phyloP scores from a whole-genome alignment of 169 alveolate species.

The Haemoproteus tartakovskyi region DNA sequence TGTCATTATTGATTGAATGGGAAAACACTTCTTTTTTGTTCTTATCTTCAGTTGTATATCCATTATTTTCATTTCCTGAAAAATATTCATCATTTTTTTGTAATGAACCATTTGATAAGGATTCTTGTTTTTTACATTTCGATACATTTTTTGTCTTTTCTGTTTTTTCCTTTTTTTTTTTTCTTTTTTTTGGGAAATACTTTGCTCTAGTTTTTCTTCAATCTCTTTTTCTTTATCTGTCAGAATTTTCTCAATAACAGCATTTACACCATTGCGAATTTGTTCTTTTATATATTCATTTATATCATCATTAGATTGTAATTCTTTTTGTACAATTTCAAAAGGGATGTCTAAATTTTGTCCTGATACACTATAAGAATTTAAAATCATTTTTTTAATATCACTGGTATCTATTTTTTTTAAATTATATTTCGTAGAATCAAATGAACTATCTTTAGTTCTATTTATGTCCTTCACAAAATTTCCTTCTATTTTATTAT shows the following conservation, averaged over 20 bases:
- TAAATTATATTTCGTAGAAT: conserved; percentile 10
- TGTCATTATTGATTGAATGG: too few species aligned
- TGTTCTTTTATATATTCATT: conserved; percentile 12
- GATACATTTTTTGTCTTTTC: too few species aligned
- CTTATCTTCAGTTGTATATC: too few species aligned
- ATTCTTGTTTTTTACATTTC: too few species aligned
- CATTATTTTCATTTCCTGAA: too few species aligned
- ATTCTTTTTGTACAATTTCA: not conserved
- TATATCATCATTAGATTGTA: not conserved
- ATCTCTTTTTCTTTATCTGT: not conserved
- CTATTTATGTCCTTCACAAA: not conserved
- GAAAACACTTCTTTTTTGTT: too few species aligned
- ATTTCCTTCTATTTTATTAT: not conserved
- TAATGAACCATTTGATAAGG: too few species aligned
- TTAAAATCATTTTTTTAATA: conserved; percentile 4
- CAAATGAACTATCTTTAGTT: conserved; percentile 24
- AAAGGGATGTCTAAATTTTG: not conserved
- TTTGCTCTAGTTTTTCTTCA: not conserved
- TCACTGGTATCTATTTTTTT: conserved; percentile 18
- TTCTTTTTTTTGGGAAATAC: not conserved
- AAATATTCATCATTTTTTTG: too few species aligned
- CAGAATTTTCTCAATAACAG: conserved; percentile 27
- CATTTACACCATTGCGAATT: conserved; percentile 17
- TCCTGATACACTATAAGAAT: not conserved
- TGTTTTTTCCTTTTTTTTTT: not conserved